These are phyloP conservation scores for Phylloporus arenicola DNA, from an alignment of 768 basidiomycete species.

Conservation along the genomic window DNA sequence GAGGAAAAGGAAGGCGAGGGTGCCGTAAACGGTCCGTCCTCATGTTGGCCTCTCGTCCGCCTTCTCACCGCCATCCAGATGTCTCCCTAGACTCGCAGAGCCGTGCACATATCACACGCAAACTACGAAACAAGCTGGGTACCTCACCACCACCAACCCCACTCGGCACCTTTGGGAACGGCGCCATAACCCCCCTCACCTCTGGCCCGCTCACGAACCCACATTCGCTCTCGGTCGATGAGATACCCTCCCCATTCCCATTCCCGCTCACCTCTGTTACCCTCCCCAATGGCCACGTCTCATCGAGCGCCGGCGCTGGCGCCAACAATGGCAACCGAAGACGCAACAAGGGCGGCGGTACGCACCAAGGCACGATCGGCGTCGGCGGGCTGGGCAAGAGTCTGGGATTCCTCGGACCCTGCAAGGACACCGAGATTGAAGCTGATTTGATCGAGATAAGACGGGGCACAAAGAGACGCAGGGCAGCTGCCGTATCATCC, in stretches of 20 bases:
- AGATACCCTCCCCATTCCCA: constrained; percentile 82
- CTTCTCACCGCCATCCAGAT: constrained; percentile 38
- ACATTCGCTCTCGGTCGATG: constrained; percentile 80
- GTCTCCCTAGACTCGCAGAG: constrained; percentile 70
- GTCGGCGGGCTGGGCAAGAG: constrained; percentile 74
- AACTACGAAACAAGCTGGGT: constrained; percentile 75
- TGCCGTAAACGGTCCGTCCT: constrained; percentile 54
- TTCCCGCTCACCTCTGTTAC: constrained; percentile 59
- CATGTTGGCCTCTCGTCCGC: constrained; percentile 1
- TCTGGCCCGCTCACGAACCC: constrained; percentile 72
- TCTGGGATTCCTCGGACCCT: constrained; percentile 45
- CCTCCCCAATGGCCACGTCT: constrained; percentile 32
- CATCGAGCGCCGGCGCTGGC: constrained; percentile 33
- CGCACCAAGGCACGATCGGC: constrained; percentile 49
- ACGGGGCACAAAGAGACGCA: constrained; percentile 59
- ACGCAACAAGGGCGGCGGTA: constrained; percentile 48
- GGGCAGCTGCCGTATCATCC: constrained; percentile 29
- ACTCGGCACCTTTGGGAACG: constrained; percentile 35
- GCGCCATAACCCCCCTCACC: constrained; percentile 52
- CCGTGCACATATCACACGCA: constrained; percentile 76
- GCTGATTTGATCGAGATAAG: constrained; percentile 74
- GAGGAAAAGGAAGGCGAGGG: constrained; percentile 90
- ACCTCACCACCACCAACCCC: constrained; percentile 78
- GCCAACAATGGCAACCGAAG: constrained; percentile 37
- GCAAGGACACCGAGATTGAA: constrained; percentile 70